Conservation (phyloP, 192 early-diverging fungal genomes). For the Coemansia sp. region DNA sequence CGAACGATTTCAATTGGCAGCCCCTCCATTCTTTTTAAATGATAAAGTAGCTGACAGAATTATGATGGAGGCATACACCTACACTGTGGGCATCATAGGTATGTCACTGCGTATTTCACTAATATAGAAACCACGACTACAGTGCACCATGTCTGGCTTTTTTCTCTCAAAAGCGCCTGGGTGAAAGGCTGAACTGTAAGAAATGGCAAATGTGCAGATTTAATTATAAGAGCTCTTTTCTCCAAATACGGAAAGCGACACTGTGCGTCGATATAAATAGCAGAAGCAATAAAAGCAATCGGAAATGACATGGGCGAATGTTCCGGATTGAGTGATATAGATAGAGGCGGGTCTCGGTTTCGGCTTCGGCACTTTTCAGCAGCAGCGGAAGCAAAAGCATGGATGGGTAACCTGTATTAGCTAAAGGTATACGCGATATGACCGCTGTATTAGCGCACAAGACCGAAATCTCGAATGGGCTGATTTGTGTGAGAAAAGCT, state of each 20-base stretch:
- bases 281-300: not conserved
- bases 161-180: too few species aligned
- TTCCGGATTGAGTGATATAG: not conserved
- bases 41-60: not conserved
- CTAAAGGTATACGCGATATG: not conserved
- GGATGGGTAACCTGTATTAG: not conserved
- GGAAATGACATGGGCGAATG: not conserved
- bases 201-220: not conserved
- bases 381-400: not conserved
- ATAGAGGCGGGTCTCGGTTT: not conserved
- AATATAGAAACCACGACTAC: not conserved
- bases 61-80: not conserved
- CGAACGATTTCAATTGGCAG: not conserved
- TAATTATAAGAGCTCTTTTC: not conserved
- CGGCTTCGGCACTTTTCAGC: not conserved
- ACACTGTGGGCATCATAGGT: not conserved
- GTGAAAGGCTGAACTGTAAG: not conserved
- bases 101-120: not conserved
- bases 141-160: too few species aligned
- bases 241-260: not conserved
- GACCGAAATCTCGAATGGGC: not conserved
- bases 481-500: not conserved
- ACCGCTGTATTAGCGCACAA: not conserved
- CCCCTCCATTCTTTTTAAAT: not conserved
- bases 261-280: not conserved